Evolutionary conservation across 2,329 filamentous ascomycete species (phyloP).

Genomic region (Epichloe scottii): DNA sequence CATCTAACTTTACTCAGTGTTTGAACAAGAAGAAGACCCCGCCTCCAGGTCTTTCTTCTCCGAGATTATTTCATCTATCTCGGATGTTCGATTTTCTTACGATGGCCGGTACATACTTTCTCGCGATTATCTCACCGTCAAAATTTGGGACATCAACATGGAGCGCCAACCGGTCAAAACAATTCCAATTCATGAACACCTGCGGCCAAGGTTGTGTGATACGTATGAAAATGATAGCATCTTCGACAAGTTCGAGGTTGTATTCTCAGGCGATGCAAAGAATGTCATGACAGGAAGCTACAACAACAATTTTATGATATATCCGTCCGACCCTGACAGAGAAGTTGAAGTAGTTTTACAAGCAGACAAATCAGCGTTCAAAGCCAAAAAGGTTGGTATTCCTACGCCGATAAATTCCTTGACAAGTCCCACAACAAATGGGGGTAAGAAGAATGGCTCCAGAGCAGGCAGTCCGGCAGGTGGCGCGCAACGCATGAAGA

Average conservation of each 20-base stretch:
- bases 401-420: slow-evolving; percentile 89
- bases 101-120: slow-evolving; percentile 96
- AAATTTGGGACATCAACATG: slow-evolving; percentile 99
- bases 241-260: slow-evolving; percentile 99
- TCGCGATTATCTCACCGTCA: slow-evolving; percentile 94
- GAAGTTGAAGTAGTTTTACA: slow-evolving; percentile 96
- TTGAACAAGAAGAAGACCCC: slow-evolving; percentile 97
- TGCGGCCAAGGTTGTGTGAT: slow-evolving; percentile 86
- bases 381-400: slow-evolving; percentile 98
- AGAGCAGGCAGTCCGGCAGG: slow-evolving; percentile 78
- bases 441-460: slow-evolving; percentile 76
- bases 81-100: slow-evolving; percentile 92
- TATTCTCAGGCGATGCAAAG: slow-evolving; percentile 95
- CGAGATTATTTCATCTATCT: slow-evolving; percentile 98
- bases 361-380: slow-evolving; percentile 98
- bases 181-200: slow-evolving; percentile 95
- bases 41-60: slow-evolving; percentile 98
- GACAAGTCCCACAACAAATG: slow-evolving; percentile 59
- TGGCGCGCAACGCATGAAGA: slow-evolving; percentile 79
- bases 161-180: slow-evolving; percentile 95
- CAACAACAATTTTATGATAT: slow-evolving; percentile 99
- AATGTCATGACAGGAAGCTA: slow-evolving; percentile 99
- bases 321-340: slow-evolving; percentile 88
- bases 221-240: slow-evolving; percentile 99
- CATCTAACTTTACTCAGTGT: slow-evolving; percentile 48